Evolutionary conservation across 2,329 filamentous ascomycete species (phyloP).

Genomic region (Microsporum canis): DNA sequence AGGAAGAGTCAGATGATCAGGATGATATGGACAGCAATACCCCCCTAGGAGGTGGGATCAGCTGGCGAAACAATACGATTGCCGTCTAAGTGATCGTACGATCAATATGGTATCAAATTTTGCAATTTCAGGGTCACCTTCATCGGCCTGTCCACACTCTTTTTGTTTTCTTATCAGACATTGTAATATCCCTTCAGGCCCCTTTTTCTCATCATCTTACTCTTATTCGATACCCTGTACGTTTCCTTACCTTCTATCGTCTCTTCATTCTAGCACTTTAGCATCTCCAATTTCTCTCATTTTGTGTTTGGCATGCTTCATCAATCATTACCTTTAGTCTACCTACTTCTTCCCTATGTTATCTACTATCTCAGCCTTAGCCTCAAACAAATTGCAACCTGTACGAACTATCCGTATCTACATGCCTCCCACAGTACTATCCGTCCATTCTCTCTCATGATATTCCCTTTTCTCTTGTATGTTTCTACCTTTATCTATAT

Average conservation of each 20-base stretch:
- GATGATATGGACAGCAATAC: slow-evolving; percentile 13
- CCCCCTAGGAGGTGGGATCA: slow-evolving; percentile 14
- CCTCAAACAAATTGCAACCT: not conserved
- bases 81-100: slow-evolving; percentile 8
- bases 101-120: not conserved
- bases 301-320: not conserved
- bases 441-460: not conserved
- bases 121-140: not conserved
- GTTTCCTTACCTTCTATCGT: not conserved
- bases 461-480: no score
- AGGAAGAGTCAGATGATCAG: slow-evolving; percentile 27
- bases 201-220: not conserved
- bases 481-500: not conserved
- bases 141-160: not conserved
- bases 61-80: slow-evolving; percentile 13
- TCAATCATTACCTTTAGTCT: not conserved
- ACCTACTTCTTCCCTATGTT: not conserved
- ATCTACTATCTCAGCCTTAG: not conserved
- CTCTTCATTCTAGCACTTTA: not conserved
- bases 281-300: not conserved
- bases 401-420: not conserved
- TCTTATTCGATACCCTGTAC: slow-evolving; percentile 3
- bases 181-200: not conserved
- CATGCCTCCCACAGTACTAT: not conserved
- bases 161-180: not conserved